phyloP scores from a whole-genome alignment of 495 filamentous ascomycete genomes.

The Coniosporium apollinis region DNA sequence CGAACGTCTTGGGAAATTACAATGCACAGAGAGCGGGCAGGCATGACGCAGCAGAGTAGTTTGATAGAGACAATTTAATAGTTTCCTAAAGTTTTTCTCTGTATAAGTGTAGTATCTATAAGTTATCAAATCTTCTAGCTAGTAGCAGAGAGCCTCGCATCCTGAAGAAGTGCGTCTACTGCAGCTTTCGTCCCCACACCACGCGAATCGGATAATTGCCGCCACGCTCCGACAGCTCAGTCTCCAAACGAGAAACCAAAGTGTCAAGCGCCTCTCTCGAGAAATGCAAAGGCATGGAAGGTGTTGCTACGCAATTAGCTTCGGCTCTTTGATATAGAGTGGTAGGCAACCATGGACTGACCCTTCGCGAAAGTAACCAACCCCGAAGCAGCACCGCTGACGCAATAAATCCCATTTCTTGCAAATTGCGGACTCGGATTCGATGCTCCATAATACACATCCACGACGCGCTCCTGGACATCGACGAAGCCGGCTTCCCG shows the following conservation, averaged over 20 bases:
- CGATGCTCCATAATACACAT: neutral
- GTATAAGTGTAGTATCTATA: too few relatives aligned
- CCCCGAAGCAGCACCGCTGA: neutral
- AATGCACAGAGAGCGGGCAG: too few relatives aligned
- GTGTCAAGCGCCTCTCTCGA: neutral
- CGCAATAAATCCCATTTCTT: neutral
- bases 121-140: too few relatives aligned
- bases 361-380: neutral
- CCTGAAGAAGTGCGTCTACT: too few relatives aligned
- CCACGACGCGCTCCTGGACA: neutral
- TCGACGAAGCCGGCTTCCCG: neutral
- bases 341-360: neutral
- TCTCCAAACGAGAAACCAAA: neutral
- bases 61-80: too few relatives aligned
- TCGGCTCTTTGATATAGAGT: neutral
- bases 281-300: neutral
- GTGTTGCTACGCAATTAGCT: neutral
- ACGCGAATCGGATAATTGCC: neutral
- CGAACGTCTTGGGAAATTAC: too few relatives aligned
- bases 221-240: neutral
- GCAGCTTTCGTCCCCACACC: neutral
- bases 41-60: too few relatives aligned
- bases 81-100: too few relatives aligned
- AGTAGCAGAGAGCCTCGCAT: too few relatives aligned
- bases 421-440: neutral